Evolutionary conservation across 2,329 filamentous ascomycete species (phyloP).

Genomic region (Alternaria viburni): DNA sequence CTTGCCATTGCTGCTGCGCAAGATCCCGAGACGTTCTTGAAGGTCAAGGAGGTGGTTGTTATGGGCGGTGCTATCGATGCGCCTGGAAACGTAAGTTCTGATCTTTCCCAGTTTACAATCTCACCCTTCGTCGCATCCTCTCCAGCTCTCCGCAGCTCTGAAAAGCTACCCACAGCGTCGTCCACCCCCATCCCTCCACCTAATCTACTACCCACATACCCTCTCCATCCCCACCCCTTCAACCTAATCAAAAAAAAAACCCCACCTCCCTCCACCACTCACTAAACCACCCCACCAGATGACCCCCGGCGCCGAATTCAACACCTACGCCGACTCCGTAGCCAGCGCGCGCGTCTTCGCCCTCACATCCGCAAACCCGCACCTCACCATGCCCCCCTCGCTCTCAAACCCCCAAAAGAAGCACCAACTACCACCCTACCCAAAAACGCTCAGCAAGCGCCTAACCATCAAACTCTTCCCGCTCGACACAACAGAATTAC

Average conservation of each 20-base stretch:
- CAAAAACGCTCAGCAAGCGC: slow-evolving; percentile 47
- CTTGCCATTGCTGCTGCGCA: slow-evolving; percentile 85
- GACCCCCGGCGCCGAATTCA: slow-evolving; percentile 89
- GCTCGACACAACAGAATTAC: slow-evolving; percentile 55
- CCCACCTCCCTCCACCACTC: slow-evolving; percentile 37
- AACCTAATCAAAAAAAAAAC: slow-evolving; percentile 50
- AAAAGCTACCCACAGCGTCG: background rate
- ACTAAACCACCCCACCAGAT: slow-evolving; percentile 53
- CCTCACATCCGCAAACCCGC: slow-evolving; percentile 64
- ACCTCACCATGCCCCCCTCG: slow-evolving; percentile 77
- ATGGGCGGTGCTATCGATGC: slow-evolving; percentile 89
- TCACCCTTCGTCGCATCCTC: background rate
- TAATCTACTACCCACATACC: slow-evolving; percentile 24
- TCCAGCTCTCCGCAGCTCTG: slow-evolving; percentile 21
- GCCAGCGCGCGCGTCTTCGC: slow-evolving; percentile 58
- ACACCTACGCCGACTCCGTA: slow-evolving; percentile 80
- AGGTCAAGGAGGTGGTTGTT: slow-evolving; percentile 87
- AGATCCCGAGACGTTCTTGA: slow-evolving; percentile 87
- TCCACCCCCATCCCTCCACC: slow-evolving; percentile 28
- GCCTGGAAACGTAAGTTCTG: slow-evolving; percentile 70
- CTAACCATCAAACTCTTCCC: slow-evolving; percentile 57
- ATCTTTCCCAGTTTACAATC: background rate
- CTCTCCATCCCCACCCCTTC: slow-evolving; percentile 35
- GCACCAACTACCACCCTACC: slow-evolving; percentile 46
- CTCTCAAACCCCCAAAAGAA: slow-evolving; percentile 54